phyloP scores from a whole-genome alignment of 2,329 filamentous ascomycete species.

The Microdochium bolleyi region DNA sequence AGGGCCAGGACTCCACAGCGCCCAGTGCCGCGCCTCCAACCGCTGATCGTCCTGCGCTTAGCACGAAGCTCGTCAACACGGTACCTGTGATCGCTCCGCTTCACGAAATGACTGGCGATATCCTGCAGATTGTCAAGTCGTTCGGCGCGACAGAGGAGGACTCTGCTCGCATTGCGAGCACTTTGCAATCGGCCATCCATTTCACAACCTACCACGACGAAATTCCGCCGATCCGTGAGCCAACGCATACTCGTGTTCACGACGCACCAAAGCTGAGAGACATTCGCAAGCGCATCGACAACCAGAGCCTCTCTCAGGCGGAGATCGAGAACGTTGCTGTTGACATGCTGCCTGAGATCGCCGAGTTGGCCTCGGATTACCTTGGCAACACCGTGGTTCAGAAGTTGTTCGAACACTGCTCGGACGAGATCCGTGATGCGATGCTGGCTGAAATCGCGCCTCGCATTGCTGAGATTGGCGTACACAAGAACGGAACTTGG shows the following conservation, averaged over 20 bases:
- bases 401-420: slow-evolving; percentile 96
- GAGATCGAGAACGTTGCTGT: slow-evolving; percentile 91
- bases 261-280: slow-evolving; percentile 92
- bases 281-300: slow-evolving; percentile 96
- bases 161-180: slow-evolving; percentile 59
- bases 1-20: slow-evolving; percentile 38
- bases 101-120: slow-evolving; percentile 71
- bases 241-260: slow-evolving; percentile 79
- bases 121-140: slow-evolving; percentile 77
- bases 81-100: slow-evolving; percentile 65
- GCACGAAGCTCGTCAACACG: slow-evolving; percentile 28
- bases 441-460: slow-evolving; percentile 87
- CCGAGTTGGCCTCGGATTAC: slow-evolving; percentile 91
- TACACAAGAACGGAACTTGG: slow-evolving; percentile 99
- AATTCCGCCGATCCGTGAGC: slow-evolving; percentile 82
- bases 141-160: slow-evolving; percentile 84
- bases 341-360: slow-evolving; percentile 94
- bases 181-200: slow-evolving; percentile 68
- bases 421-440: slow-evolving; percentile 78
- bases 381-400: slow-evolving; percentile 99
- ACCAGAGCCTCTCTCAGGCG: slow-evolving; percentile 73
- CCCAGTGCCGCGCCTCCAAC: slow-evolving; percentile 33
- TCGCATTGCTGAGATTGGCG: slow-evolving; percentile 90
- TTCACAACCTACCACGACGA: slow-evolving; percentile 69
- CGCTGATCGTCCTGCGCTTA: slow-evolving; percentile 14